phyloP scores from a whole-genome alignment of 352 stramenopile genomes.

The Globisporangium takayamanum region DNA sequence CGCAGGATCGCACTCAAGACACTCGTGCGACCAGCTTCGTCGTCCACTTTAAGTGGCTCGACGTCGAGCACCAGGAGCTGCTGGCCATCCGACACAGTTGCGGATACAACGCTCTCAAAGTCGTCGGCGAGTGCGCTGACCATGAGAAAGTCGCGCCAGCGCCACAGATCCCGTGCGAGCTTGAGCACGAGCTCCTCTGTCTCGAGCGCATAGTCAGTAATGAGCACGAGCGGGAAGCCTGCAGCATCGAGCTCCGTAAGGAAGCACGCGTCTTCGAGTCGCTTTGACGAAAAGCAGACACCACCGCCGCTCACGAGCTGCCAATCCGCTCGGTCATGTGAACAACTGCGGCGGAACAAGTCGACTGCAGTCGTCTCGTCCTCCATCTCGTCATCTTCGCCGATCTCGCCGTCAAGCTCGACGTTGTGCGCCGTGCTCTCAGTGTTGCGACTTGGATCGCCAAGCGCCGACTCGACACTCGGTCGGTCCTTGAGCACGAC shows the following conservation, averaged over 20 bases:
- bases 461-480: neutral
- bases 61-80: constrained; percentile 59
- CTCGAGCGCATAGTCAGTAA: constrained; percentile 32
- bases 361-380: neutral
- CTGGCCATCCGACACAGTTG: constrained; percentile 35
- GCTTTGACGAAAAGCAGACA: constrained; percentile 33
- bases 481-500: constrained; percentile 14
- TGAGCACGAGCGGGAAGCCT: constrained; percentile 28
- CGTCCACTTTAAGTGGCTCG: constrained; percentile 30
- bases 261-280: constrained; percentile 35
- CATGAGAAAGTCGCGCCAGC: constrained; percentile 40
- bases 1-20: constrained; percentile 23
- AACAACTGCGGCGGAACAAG: neutral
- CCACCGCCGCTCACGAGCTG: constrained; percentile 21
- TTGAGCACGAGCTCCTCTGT: constrained; percentile 39
- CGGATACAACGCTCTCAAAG: constrained; percentile 24
- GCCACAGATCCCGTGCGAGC: constrained; percentile 31
- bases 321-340: constrained; percentile 4
- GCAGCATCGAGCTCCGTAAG: constrained; percentile 24
- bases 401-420: neutral
- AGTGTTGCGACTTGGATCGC: neutral
- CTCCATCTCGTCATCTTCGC: neutral
- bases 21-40: neutral
- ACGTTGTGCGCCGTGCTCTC: neutral
- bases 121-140: constrained; percentile 25